These are phyloP conservation scores for Plantago lanceolata DNA, from an alignment of 305 asterid species.

Conservation along the genomic window DNA sequence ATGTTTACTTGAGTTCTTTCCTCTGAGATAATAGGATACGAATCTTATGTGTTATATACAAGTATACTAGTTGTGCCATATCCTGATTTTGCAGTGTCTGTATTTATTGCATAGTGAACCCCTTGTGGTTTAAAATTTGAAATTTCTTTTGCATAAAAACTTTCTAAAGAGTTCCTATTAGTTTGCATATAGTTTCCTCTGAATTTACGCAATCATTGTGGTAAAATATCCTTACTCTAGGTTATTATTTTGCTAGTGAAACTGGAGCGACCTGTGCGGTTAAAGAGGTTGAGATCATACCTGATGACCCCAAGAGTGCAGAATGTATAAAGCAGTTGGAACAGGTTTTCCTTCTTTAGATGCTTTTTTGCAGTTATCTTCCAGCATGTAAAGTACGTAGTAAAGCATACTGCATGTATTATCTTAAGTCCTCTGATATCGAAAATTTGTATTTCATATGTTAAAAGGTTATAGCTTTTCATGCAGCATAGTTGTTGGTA, in stretches of 20 bases:
- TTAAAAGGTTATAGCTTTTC: too few species aligned
- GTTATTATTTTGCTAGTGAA: slow-evolving; percentile 46
- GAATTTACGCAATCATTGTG: background rate
- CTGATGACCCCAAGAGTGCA: slow-evolving; percentile 60
- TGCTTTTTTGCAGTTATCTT: slow-evolving; percentile 22
- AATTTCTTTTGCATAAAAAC: too few species aligned
- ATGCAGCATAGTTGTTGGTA: too few species aligned
- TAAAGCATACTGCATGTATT: background rate
- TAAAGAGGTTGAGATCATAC: slow-evolving; percentile 76
- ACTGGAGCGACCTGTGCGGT: slow-evolving; percentile 85
- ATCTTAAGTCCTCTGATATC: slow-evolving; percentile 4
- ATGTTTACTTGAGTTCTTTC: slow-evolving; percentile 21
- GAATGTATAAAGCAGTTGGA: slow-evolving; percentile 79
- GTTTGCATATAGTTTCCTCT: too few species aligned
- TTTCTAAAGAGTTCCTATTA: too few species aligned
- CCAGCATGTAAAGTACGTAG: background rate
- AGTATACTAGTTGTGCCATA: too few species aligned
- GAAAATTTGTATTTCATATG: too few species aligned
- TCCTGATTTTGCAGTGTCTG: too few species aligned
- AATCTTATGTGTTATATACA: too few species aligned
- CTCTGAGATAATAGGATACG: background rate
- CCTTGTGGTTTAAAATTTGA: too few species aligned
- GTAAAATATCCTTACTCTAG: slow-evolving; percentile 11
- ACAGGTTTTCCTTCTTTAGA: slow-evolving; percentile 48
- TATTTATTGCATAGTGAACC: too few species aligned